Percentiles rank a stretch among this genome's conserved stretches.
phyloP scores from a whole-genome alignment of 2,329 filamentous ascomycete genomes.

The Cytospora piceae region DNA sequence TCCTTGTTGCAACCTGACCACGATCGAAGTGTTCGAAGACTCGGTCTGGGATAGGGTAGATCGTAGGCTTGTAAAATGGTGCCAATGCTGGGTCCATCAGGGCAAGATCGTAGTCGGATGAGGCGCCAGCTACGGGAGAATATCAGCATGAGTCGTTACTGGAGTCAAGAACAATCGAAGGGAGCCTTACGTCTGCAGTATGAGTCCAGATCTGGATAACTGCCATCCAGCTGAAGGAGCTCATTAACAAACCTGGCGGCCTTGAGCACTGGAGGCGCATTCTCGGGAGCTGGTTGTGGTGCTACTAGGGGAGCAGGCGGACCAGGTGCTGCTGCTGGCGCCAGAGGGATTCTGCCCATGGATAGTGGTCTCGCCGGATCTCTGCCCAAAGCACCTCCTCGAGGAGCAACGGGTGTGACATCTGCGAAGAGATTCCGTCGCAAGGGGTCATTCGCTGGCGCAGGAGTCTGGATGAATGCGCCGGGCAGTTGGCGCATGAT shows the following conservation, averaged over 20 bases:
- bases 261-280: conserved; percentile 69
- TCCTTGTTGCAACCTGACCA: conserved; percentile 83
- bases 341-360: conserved; percentile 33
- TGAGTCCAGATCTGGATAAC: conserved; percentile 85
- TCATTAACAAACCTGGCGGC: conserved; percentile 84
- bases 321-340: conserved; percentile 40
- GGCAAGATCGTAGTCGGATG: conserved; percentile 87
- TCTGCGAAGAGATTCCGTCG: conserved; percentile 56
- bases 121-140: conserved; percentile 71
- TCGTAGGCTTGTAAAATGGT: conserved; percentile 85
- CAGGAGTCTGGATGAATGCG: conserved; percentile 76
- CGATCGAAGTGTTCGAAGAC: conserved; percentile 93
- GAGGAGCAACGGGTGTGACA: conserved; percentile 27
- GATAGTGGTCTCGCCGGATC: conserved; percentile 24
- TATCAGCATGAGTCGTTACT: conserved; percentile 1
- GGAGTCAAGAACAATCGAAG: background rate
- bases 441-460: conserved; percentile 54
- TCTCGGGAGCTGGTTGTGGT: conserved; percentile 47
- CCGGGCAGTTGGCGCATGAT: conserved; percentile 70
- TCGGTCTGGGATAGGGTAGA: conserved; percentile 87
- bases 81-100: conserved; percentile 71
- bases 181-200: conserved; percentile 79
- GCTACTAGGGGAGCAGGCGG: conserved; percentile 38
- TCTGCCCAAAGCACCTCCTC: conserved; percentile 27
- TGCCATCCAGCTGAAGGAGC: conserved; percentile 73